phyloP scores from a whole-genome alignment of 192 early-diverging fungal species.

The Coemansia sp. region DNA sequence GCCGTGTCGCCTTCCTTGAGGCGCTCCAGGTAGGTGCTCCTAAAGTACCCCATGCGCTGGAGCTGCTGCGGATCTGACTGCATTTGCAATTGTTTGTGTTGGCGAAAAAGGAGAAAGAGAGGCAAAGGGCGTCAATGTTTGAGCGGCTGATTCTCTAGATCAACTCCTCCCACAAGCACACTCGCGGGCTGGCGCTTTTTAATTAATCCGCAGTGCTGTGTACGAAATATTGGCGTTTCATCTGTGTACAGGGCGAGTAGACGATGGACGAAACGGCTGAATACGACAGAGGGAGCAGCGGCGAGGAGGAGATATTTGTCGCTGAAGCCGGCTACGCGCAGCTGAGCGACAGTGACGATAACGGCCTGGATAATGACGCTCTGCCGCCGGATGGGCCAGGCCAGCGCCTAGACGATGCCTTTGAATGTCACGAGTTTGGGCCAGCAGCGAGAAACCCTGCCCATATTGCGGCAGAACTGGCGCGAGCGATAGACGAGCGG shows the following conservation, averaged over 20 bases:
- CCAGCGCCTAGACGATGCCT: constrained; percentile 1
- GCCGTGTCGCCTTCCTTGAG: constrained; percentile 48
- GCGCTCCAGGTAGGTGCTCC: constrained; percentile 43
- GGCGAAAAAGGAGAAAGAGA: not conserved
- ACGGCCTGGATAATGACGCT: not conserved
- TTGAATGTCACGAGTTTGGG: not conserved
- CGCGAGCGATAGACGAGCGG: constrained; percentile 5
- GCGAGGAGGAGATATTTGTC: constrained; percentile 1
- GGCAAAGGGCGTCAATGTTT: not conserved
- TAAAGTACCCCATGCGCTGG: constrained; percentile 28
- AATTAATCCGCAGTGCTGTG: no score
- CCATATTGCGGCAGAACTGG: constrained; percentile 1
- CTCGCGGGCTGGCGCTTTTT: no score
- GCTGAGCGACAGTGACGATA: not conserved
- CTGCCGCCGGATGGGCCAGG: not conserved
- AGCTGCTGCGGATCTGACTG: constrained; percentile 25
- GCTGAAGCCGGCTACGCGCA: constrained; percentile 1
- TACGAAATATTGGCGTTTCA: no score
- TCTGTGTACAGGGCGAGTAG: not conserved
- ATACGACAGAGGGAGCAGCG: not conserved
- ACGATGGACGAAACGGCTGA: not conserved
- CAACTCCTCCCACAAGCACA: no score
- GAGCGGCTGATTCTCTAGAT: not conserved
- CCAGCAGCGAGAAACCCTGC: not conserved
- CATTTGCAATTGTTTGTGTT: not conserved